Conservation (phyloP, 2,329 filamentous ascomycete species). For the Paraphaeosphaeria sporulosa region DNA sequence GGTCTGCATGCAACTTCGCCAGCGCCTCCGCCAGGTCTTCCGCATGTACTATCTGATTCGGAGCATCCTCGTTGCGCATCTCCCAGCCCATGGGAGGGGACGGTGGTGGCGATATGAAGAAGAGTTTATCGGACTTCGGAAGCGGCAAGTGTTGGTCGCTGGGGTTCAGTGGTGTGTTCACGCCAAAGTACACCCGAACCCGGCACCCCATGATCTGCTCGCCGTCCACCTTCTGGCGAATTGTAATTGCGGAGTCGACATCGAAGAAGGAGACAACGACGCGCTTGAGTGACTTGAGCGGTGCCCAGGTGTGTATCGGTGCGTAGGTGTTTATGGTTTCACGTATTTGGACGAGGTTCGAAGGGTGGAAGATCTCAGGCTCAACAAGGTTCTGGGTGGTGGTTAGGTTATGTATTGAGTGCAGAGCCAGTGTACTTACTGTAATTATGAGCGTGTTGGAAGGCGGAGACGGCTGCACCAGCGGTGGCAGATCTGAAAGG, state of each 20-base stretch:
- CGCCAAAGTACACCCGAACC: conserved; percentile 50
- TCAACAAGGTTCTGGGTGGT: conserved; percentile 69
- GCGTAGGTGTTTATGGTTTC: conserved; percentile 74
- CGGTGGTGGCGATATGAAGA: conserved; percentile 72
- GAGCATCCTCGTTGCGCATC: conserved; percentile 67
- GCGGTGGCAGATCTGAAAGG: conserved; percentile 73
- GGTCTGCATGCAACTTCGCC: conserved; percentile 57
- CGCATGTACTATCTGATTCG: conserved; percentile 71
- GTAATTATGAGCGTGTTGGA: conserved; percentile 88
- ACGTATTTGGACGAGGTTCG: conserved; percentile 77
- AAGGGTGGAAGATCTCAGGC: conserved; percentile 74
- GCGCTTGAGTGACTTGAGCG: conserved; percentile 81
- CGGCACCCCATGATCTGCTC: conserved; percentile 73
- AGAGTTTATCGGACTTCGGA: conserved; percentile 67
- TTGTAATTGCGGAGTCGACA: conserved; percentile 71
- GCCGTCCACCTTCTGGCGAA: conserved; percentile 77
- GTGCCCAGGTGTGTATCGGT: conserved; percentile 78
- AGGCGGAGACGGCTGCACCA: conserved; percentile 74
- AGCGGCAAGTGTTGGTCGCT: conserved; percentile 49
- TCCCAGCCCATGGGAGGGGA: conserved; percentile 71
- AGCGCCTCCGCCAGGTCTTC: conserved; percentile 67
- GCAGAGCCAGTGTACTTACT: conserved; percentile 37
- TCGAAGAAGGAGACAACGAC: conserved; percentile 82
- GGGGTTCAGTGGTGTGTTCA: conserved; percentile 49
- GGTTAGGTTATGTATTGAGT: conserved; percentile 23